A percentile compares a stretch with the other conserved stretches of the same genome.
Conservation (phyloP, 345 rosid species). For the Populus davidiana region DNA sequence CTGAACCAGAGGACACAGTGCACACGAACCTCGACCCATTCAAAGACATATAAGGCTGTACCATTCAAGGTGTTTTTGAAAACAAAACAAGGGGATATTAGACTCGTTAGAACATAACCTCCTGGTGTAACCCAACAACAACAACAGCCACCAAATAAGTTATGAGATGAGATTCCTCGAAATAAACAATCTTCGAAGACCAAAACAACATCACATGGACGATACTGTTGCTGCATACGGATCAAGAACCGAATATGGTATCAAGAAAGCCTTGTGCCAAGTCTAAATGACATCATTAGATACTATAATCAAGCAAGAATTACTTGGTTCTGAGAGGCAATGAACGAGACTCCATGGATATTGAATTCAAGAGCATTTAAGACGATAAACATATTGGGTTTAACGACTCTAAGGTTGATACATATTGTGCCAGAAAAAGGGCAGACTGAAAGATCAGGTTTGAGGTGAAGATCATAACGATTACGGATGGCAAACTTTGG, state of each 20-base stretch:
- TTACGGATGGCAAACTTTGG: constrained; percentile 26
- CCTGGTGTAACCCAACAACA: constrained; percentile 30
- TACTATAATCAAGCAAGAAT: not conserved
- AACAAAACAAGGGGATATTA: not conserved
- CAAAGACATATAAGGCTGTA: not conserved
- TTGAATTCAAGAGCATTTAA: constrained; percentile 39
- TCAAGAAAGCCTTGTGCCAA: not conserved
- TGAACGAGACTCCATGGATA: constrained; percentile 29
- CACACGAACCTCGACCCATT: constrained; percentile 26
- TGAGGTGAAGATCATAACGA: constrained; percentile 26
- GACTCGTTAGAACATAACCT: not conserved
- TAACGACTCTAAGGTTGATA: constrained; percentile 23
- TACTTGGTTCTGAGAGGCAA: constrained; percentile 26
- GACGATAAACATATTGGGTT: constrained; percentile 35
- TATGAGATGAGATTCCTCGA: constrained; percentile 37
- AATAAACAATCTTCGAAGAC: constrained; percentile 36
- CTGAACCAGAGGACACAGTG: constrained; percentile 37
- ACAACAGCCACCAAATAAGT: constrained; percentile 46
- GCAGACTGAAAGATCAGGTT: constrained; percentile 30
- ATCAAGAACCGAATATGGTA: constrained; percentile 1
- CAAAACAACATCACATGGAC: constrained; percentile 26
- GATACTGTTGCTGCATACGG: constrained; percentile 10
- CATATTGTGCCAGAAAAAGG: constrained; percentile 31
- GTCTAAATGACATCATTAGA: not conserved
- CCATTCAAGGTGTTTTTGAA: not conserved